Percentiles rank a stretch among this genome's conserved stretches.
phyloP scores from a whole-genome alignment of 352 stramenopile species.

The Globisporangium carolinianum region DNA sequence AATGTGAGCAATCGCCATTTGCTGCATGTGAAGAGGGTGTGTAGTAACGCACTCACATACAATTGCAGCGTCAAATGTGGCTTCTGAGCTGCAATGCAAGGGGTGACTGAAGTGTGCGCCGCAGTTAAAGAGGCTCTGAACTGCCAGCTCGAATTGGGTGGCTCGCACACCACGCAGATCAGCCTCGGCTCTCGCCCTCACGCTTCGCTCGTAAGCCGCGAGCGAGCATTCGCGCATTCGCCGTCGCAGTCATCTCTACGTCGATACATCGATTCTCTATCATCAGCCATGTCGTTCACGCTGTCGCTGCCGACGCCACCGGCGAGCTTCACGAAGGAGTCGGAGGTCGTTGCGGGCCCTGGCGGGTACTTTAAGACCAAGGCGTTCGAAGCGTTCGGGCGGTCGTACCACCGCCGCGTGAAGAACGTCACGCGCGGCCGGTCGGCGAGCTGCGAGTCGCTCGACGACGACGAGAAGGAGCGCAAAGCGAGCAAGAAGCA shows the following conservation, averaged over 20 bases:
- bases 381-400: conserved; percentile 64
- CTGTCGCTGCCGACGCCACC: conserved; percentile 60
- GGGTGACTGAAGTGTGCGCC: too few species aligned
- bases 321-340: conserved; percentile 37
- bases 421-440: conserved; percentile 70
- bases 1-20: too few species aligned
- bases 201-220: not conserved
- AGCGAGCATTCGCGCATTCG: not conserved
- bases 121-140: too few species aligned
- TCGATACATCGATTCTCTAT: too few species aligned
- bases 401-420: conserved; percentile 63
- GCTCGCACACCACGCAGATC: not conserved
- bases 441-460: conserved; percentile 67
- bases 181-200: not conserved
- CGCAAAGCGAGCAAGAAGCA: conserved; percentile 58
- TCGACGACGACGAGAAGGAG: conserved; percentile 56
- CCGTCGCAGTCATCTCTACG: not conserved
- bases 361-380: conserved; percentile 75
- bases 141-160: not conserved
- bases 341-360: conserved; percentile 43
- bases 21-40: too few species aligned
- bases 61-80: too few species aligned
- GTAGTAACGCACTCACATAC: too few species aligned
- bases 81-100: too few species aligned
- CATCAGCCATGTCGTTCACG: conserved; percentile 25